A percentile compares a stretch with the other conserved stretches of the same genome.
These are phyloP conservation scores for Cudoniella acicularis DNA, from an alignment of 495 filamentous ascomycete genomes.

Conservation along the genomic window DNA sequence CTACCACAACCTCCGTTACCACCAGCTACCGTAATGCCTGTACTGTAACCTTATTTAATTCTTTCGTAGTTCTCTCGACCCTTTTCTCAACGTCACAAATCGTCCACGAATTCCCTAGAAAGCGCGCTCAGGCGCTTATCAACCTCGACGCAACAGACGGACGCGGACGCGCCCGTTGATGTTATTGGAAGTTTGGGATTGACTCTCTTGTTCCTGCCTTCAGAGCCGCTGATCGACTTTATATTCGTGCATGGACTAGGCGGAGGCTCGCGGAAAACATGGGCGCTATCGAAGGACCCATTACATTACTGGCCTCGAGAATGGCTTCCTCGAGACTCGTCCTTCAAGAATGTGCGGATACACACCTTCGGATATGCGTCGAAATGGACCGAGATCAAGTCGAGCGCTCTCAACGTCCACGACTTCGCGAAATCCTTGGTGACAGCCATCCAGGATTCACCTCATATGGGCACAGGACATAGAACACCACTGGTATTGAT, in stretches of 20 bases:
- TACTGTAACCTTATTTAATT: too few relatives aligned
- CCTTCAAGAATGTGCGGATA: constrained; percentile 10
- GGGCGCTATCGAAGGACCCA: constrained; percentile 9
- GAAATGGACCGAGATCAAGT: constrained; percentile 16
- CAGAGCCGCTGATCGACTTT: background rate
- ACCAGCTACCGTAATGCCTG: too few relatives aligned
- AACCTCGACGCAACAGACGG: too few relatives aligned
- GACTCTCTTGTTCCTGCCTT: background rate
- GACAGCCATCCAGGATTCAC: constrained; percentile 9
- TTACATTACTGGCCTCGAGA: constrained; percentile 21
- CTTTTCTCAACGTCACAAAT: too few relatives aligned
- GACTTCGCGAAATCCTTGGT: constrained; percentile 42
- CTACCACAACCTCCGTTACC: too few relatives aligned
- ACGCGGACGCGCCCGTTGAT: too few relatives aligned
- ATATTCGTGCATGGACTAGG: constrained; percentile 27
- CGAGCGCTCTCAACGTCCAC: constrained; percentile 15
- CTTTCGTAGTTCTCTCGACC: too few relatives aligned
- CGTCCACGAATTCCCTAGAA: too few relatives aligned
- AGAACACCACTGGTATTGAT: constrained; percentile 39
- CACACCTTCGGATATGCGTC: constrained; percentile 22
- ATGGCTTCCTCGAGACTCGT: constrained; percentile 17
- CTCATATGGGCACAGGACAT: background rate
- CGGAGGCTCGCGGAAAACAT: constrained; percentile 24
- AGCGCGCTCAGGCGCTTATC: too few relatives aligned
- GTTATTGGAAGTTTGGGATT: too few relatives aligned